A percentile compares a stretch with the other conserved stretches of the same genome.
phyloP scores from a whole-genome alignment of 257 asterid species.

The Solanum sparsipilum region DNA sequence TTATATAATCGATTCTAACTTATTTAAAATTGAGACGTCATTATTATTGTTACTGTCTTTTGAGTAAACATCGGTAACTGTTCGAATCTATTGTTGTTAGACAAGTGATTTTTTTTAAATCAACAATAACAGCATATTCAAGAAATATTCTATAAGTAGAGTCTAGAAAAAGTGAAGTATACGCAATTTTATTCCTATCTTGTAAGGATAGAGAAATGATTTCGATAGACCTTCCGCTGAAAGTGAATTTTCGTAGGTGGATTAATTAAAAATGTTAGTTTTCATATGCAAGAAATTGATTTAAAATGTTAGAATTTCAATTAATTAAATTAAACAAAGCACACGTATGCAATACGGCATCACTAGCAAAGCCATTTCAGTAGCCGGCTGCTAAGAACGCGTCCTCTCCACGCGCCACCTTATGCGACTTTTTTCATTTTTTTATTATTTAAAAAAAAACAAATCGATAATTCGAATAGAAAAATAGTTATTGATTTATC shows the following conservation, averaged over 20 bases:
- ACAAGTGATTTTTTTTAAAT: too few relatives aligned
- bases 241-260: too few relatives aligned
- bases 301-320: not conserved
- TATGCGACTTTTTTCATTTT: not conserved
- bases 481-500: too few relatives aligned
- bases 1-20: not conserved
- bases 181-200: not conserved
- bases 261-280: not conserved
- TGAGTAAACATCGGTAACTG: not conserved
- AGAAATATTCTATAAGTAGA: too few relatives aligned
- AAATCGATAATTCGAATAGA: not conserved
- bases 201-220: too few relatives aligned
- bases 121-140: too few relatives aligned
- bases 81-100: not conserved
- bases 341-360: not conserved
- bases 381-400: not conserved
- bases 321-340: not conserved
- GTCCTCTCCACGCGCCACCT: conserved; percentile 9
- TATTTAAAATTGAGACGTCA: not conserved
- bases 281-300: not conserved
- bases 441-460: not conserved
- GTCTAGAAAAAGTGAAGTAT: not conserved
- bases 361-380: conserved; percentile 1
- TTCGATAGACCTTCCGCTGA: too few relatives aligned
- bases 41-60: not conserved